Evolutionary conservation across 2,329 filamentous ascomycete species (phyloP), one percentile per base, ranked within the genome.

Genomic region (Kalmusia sp.): DNA sequence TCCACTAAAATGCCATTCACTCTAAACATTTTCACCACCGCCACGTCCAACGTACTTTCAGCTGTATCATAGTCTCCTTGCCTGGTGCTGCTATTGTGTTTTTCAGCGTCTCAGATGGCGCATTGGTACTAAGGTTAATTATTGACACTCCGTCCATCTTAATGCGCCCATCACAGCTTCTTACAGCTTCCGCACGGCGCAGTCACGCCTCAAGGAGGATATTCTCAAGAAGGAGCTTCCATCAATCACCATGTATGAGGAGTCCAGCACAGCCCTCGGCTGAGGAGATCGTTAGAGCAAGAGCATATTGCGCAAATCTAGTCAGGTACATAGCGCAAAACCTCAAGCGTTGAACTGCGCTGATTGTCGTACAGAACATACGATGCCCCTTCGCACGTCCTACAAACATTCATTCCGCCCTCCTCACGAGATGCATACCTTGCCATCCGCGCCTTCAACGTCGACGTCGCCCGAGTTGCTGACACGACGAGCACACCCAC

Each of bases 401-500:
- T 97, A 54, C 88, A 91, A 59, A 88, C 91, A 56, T 96, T 97
- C 76, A 84, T 97, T 56, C 92, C 92, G 1, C 80, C 80, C 3
- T 82, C 87, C 25, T 83, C 89, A 11, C 87, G 87, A 67, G 88
- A 96, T 75, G 89, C 91, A 62, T 97, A 98, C 77, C 85, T 96
- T 63, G 92, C 93, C 54, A 86, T 99, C 52, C 90, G 93, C 58
- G 90, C 93, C 45, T 87, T 99, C 74, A 99, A 99, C 71, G 84
- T 98, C 66, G 93, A 97, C 74, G 85, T 97, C 55, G 91, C 93
- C 38, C 86, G 91, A 52, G 89, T 98, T 57, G 92, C 95, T 52
- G 93, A 98, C 76, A 87, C 90, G 11, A 93, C 95, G 17, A 95
- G 91, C 40, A 95, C 90, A 55, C 86, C 90, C n/a, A 89, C 88